Evolutionary conservation across 345 rosid species (phyloP).

Genomic region (Euphorbia pulcherrima): DNA sequence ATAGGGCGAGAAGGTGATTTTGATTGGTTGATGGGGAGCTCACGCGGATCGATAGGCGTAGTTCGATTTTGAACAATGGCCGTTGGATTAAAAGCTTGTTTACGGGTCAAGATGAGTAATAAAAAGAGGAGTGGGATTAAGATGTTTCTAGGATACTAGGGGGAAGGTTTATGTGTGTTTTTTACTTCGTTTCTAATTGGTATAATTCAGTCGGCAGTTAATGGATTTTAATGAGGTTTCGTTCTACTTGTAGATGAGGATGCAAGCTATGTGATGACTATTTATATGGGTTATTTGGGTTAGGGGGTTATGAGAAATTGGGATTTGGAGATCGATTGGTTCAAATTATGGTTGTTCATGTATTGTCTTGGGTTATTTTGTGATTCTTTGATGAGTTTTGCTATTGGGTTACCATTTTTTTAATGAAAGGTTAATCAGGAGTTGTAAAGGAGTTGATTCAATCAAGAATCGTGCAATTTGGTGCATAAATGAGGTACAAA

Average conservation of each 20-base stretch:
- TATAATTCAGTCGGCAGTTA: not conserved
- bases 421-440: not conserved
- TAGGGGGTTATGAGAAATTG: conserved; percentile 3
- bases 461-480: conserved; percentile 11
- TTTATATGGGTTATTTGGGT: not conserved
- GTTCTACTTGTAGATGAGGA: conserved; percentile 1
- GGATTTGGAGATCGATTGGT: conserved; percentile 7
- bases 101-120: conserved; percentile 16
- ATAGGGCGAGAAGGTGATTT: conserved; percentile 3
- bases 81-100: conserved; percentile 19
- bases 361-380: not conserved
- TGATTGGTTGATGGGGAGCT: conserved; percentile 26
- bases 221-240: conserved; percentile 12
- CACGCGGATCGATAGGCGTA: conserved; percentile 14
- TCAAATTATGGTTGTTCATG: not conserved
- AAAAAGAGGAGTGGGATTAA: conserved; percentile 7
- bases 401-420: not conserved
- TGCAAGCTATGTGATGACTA: conserved; percentile 11
- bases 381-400: not conserved
- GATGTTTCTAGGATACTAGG: not conserved
- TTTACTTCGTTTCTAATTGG: conserved; percentile 1
- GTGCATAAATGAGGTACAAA: not conserved
- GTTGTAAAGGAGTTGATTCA: not conserved
- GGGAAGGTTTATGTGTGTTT: conserved; percentile 6
- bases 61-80: conserved; percentile 13